Conservation (phyloP, 2,329 filamentous ascomycete species). For the Coniosporium tulheliwenetii region DNA sequence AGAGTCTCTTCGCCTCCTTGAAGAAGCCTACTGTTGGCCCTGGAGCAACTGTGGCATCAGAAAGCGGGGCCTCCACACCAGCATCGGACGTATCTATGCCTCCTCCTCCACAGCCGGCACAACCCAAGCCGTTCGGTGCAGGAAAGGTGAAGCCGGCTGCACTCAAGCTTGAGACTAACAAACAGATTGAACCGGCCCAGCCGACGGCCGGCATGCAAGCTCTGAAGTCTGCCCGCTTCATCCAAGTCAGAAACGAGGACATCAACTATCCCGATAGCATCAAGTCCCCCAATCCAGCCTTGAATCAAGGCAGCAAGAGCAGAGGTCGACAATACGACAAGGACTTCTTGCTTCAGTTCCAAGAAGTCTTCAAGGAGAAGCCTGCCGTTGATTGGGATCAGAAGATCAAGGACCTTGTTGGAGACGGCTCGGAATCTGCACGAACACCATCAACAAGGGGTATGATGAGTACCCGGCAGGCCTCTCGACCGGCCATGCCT, state of each 20-base stretch:
- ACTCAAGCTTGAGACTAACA: conserved; percentile 78
- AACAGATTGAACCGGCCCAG: conserved; percentile 76
- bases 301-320: conserved; percentile 72
- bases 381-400: conserved; percentile 86
- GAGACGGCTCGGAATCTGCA: conserved; percentile 49
- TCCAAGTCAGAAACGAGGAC: conserved; percentile 57
- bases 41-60: conserved; percentile 16
- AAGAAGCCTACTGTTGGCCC: conserved; percentile 34
- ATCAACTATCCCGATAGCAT: conserved; percentile 73
- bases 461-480: conserved; percentile 28
- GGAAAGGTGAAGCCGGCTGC: conserved; percentile 72
- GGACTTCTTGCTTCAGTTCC: conserved; percentile 90
- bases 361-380: conserved; percentile 91
- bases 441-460: conserved; percentile 31
- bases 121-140: conserved; percentile 24
- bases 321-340: conserved; percentile 89
- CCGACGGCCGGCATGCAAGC: conserved; percentile 89
- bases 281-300: conserved; percentile 75
- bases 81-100: conserved; percentile 29
- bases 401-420: conserved; percentile 72
- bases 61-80: conserved; percentile 17
- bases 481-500: conserved; percentile 20
- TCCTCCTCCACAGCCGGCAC: conserved; percentile 33
- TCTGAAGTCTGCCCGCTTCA: conserved; percentile 78
- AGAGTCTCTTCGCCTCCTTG: conserved; percentile 27